Conservation (phyloP, 176 grass and related monocot species). For the Hsuehochloa calcarea region DNA sequence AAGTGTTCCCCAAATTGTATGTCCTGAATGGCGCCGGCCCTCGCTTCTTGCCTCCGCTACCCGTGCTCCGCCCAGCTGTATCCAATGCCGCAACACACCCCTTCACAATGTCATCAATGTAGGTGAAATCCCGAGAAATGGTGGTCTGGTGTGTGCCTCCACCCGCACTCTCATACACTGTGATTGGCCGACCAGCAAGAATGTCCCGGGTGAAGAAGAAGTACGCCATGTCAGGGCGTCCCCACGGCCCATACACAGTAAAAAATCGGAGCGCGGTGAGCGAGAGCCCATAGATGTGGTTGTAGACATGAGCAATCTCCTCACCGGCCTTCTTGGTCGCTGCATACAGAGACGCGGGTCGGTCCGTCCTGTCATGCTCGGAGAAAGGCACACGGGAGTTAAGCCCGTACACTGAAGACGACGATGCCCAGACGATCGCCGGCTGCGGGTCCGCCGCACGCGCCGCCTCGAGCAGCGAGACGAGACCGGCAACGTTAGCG, state of each 20-base stretch:
- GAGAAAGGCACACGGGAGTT: conserved; percentile 81
- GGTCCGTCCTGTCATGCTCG: conserved; percentile 78
- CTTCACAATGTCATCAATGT: conserved; percentile 85
- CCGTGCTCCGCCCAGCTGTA: conserved; percentile 64
- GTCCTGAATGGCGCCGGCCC: conserved; percentile 64
- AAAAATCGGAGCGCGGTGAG: conserved; percentile 78
- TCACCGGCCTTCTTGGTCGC: conserved; percentile 88
- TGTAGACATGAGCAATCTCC: conserved; percentile 92
- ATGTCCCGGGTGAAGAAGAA: conserved; percentile 89
- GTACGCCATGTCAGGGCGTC: conserved; percentile 76
- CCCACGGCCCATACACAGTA: conserved; percentile 82
- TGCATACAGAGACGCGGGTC: conserved; percentile 80
- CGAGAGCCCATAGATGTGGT: conserved; percentile 87
- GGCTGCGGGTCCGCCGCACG: conserved; percentile 66
- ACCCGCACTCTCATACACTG: conserved; percentile 67
- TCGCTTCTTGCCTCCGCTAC: conserved; percentile 69
- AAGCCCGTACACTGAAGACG: conserved; percentile 77
- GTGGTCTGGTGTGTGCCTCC: conserved; percentile 54
- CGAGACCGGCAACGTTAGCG: conserved; percentile 70
- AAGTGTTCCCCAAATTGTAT: conserved; percentile 81
- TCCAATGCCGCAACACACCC: conserved; percentile 75
- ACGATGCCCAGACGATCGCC: conserved; percentile 82
- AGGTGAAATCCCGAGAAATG: conserved; percentile 82
- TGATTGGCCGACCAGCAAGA: conserved; percentile 61
- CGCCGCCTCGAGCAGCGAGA: conserved; percentile 65